Conservation (phyloP, 352 stramenopile genomes). For the Globisporangium paddicum region DNA sequence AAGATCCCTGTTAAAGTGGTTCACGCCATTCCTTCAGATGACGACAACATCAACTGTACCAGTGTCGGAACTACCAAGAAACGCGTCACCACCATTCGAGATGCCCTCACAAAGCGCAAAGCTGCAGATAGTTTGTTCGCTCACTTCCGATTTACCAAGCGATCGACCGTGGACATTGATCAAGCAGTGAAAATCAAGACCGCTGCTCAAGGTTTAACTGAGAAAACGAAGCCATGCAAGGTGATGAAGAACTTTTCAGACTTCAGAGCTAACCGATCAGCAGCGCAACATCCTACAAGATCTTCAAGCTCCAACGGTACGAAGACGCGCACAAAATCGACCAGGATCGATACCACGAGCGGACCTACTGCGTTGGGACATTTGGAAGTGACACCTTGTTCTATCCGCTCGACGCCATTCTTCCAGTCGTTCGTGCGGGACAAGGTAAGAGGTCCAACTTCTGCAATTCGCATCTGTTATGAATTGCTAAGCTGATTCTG, state of each 20-base stretch:
- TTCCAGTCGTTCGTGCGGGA: conserved; percentile 16
- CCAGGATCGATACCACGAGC: background rate
- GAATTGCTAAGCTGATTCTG: background rate
- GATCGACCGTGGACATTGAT: no score
- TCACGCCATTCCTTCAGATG: background rate
- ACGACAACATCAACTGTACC: no score
- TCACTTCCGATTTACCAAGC: conserved; percentile 13
- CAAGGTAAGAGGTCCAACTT: conserved; percentile 7
- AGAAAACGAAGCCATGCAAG: background rate
- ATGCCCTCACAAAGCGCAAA: conserved; percentile 5
- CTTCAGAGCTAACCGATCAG: background rate
- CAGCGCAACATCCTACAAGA: background rate
- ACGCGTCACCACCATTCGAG: background rate
- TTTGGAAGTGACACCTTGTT: background rate
- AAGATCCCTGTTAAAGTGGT: background rate
- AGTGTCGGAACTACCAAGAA: background rate
- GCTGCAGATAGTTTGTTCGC: conserved; percentile 8
- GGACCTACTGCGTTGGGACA: background rate
- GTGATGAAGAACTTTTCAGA: background rate
- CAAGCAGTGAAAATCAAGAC: background rate
- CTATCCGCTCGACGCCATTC: conserved; percentile 12
- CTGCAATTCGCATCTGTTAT: background rate
- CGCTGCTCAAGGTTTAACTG: background rate
- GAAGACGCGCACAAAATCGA: background rate
- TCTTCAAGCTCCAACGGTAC: background rate